Conservation (phyloP, 2,329 filamentous ascomycete species). For the Teratosphaeria nubilosa region DNA sequence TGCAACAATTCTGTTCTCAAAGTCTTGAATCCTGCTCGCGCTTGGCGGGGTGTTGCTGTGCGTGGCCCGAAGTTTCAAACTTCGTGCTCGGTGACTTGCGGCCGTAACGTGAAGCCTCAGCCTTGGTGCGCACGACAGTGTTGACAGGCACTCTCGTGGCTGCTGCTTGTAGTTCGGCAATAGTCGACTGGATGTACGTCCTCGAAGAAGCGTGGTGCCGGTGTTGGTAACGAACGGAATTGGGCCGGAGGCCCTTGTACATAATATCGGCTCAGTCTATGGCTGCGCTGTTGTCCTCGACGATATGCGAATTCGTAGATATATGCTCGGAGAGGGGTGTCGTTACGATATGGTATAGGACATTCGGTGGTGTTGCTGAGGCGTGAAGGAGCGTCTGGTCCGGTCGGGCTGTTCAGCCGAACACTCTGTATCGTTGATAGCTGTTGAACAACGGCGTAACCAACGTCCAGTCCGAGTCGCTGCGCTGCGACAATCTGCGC, state of each 20-base stretch:
- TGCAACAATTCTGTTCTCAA: neutral
- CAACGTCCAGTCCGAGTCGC: neutral
- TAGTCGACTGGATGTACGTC: constrained; percentile 10
- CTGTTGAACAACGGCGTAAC: neutral
- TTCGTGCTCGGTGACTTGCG: neutral
- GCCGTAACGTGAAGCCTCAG: neutral
- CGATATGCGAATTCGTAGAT: neutral
- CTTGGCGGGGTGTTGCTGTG: neutral
- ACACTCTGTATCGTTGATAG: neutral
- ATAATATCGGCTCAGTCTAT: neutral
- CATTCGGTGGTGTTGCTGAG: neutral
- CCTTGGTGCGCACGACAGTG: neutral
- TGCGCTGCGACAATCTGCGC: neutral
- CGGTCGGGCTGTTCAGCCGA: neutral
- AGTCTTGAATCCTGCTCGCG: neutral
- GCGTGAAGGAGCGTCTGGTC: neutral
- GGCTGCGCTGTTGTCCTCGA: neutral
- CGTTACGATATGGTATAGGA: neutral
- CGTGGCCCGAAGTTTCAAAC: neutral
- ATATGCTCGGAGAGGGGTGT: neutral
- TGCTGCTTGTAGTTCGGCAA: neutral
- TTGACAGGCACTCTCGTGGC: neutral
- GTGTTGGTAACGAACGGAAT: constrained; percentile 20
- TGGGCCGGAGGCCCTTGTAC: constrained; percentile 6
- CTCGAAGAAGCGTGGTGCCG: constrained; percentile 17